These are phyloP conservation scores for Erysimum cheiranthoides DNA, from an alignment of 345 rosid species.

Conservation along the genomic window DNA sequence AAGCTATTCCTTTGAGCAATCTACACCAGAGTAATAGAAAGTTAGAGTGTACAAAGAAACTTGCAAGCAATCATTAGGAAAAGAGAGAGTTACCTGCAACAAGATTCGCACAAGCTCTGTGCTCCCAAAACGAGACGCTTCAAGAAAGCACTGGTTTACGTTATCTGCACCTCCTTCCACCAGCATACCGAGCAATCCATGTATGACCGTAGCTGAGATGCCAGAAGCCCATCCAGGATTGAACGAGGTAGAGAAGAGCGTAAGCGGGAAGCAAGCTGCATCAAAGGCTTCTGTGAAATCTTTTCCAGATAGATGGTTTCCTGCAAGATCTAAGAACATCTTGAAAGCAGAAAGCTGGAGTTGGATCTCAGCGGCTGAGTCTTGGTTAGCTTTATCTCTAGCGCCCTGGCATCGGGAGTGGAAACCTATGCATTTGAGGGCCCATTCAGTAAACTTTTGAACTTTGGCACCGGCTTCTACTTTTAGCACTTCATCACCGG, in stretches of 20 bases:
- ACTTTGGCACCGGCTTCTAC: slow-evolving; percentile 94
- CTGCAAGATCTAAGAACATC: slow-evolving; percentile 83
- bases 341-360: slow-evolving; percentile 94
- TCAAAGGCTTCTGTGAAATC: slow-evolving; percentile 99
- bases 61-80: slow-evolving; percentile 20
- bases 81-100: slow-evolving; percentile 69
- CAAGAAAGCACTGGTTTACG: slow-evolving; percentile 95
- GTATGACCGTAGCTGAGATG: slow-evolving; percentile 81
- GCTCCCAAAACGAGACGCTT: slow-evolving; percentile 99
- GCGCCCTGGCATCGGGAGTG: slow-evolving; percentile 85
- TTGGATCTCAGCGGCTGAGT: slow-evolving; percentile 84
- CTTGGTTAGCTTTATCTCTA: slow-evolving; percentile 63
- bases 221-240: slow-evolving; percentile 98
- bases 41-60: slow-evolving; percentile 9
- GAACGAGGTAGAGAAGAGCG: slow-evolving; percentile 88
- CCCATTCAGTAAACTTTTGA: slow-evolving; percentile 98
- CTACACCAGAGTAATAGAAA: slow-evolving; percentile 47
- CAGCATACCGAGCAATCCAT: slow-evolving; percentile 85
- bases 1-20: slow-evolving; percentile 97
- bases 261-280: slow-evolving; percentile 97
- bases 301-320: slow-evolving; percentile 89
- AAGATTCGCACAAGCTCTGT: slow-evolving; percentile 96
- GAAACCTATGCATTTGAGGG: slow-evolving; percentile 86
- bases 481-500: slow-evolving; percentile 86
- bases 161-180: slow-evolving; percentile 98